A percentile compares a stretch with the other conserved stretches of the same genome.
phyloP scores from a whole-genome alignment of 169 alveolate genomes.

The Perkinsus olseni region DNA sequence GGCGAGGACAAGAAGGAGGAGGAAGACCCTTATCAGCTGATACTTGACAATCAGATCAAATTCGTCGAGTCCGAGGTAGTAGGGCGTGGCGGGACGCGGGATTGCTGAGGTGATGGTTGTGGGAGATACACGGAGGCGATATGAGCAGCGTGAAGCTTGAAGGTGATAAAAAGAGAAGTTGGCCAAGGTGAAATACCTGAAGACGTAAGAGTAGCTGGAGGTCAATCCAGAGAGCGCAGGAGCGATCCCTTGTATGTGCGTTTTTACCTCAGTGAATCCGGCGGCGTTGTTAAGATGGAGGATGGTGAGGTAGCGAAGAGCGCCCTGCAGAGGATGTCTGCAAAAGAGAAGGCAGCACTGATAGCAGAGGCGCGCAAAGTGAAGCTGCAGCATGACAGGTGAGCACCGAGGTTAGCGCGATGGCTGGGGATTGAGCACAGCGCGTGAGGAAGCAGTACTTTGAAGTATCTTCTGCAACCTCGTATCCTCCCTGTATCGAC shows the following conservation, averaged over 20 bases:
- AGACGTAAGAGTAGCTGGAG: background rate
- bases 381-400: slow-evolving; percentile 34
- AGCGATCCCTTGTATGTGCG: background rate
- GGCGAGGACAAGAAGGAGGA: slow-evolving; percentile 29
- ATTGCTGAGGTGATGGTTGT: background rate
- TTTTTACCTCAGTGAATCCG: background rate
- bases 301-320: background rate
- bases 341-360: slow-evolving; percentile 31
- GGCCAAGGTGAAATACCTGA: background rate
- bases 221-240: background rate
- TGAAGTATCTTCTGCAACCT: too few species aligned
- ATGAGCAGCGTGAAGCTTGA: background rate
- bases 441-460: too few species aligned
- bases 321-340: background rate
- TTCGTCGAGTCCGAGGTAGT: slow-evolving; percentile 44
- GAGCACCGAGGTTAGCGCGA: slow-evolving; percentile 34
- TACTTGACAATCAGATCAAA: slow-evolving; percentile 55
- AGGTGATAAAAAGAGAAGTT: background rate
- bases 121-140: background rate
- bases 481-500: too few species aligned
- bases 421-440: too few species aligned
- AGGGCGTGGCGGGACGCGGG: background rate
- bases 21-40: slow-evolving; percentile 50
- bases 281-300: background rate
- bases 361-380: slow-evolving; percentile 18